Conservation (phyloP, 306 rosid genomes). For the Trifolium dubium region DNA sequence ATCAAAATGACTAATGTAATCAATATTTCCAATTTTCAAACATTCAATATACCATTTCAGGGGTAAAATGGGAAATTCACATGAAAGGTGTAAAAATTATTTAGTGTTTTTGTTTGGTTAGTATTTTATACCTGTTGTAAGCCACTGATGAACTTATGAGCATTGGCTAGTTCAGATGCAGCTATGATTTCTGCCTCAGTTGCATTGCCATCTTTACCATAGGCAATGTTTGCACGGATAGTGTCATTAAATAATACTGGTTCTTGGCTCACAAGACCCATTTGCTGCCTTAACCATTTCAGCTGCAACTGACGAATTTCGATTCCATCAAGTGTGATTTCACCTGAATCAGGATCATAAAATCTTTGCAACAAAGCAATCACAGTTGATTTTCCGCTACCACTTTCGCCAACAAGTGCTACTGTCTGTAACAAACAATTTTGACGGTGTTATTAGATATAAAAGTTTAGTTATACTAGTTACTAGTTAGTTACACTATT, state of each 20-base stretch:
- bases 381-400: conserved; percentile 91
- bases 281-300: conserved; percentile 93
- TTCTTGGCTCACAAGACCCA: conserved; percentile 92
- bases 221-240: conserved; percentile 84
- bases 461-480: too few species aligned
- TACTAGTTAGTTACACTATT: too few species aligned
- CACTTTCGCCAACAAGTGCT: conserved; percentile 94
- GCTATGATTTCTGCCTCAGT: conserved; percentile 76
- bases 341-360: conserved; percentile 85
- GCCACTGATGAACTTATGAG: conserved; percentile 79
- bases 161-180: conserved; percentile 82
- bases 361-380: conserved; percentile 80
- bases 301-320: conserved; percentile 61
- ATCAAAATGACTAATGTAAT: too few species aligned
- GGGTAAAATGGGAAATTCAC: too few species aligned
- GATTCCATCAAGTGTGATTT: conserved; percentile 73
- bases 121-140: conserved; percentile 59
- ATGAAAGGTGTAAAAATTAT: not conserved
- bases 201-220: conserved; percentile 78
- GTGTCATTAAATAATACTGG: conserved; percentile 79
- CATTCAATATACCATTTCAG: too few species aligned
- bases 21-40: too few species aligned
- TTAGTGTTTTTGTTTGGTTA: not conserved
- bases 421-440: conserved; percentile 58
- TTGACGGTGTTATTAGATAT: not conserved